Conservation (phyloP, 805 yeast genomes). For the Candida alai region DNA sequence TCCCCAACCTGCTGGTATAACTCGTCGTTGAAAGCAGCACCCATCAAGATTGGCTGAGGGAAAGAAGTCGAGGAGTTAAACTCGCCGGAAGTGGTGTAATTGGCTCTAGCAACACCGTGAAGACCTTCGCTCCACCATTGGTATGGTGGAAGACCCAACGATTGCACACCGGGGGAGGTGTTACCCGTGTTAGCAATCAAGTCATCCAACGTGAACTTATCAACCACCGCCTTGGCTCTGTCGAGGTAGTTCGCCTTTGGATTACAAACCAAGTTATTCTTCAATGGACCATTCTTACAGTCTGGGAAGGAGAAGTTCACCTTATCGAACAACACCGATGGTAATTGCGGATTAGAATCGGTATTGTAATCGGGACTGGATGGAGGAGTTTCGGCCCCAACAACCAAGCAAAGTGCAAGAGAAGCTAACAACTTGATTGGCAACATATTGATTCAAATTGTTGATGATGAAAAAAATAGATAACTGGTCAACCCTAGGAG, state of each 20-base stretch:
- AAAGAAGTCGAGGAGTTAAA: constrained; percentile 6
- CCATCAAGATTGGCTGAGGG: constrained; percentile 7
- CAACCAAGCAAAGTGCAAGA: constrained; percentile 3
- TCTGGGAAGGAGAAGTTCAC: constrained; percentile 7
- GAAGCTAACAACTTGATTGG: constrained; percentile 4
- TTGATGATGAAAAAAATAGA: constrained; percentile 1
- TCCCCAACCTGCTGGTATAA: constrained; percentile 5
- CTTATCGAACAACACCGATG: constrained; percentile 4
- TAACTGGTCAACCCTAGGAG: too few species aligned
- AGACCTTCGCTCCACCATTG: constrained; percentile 10
- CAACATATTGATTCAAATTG: constrained; percentile 4
- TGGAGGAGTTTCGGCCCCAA: constrained; percentile 6
- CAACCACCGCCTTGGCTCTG: constrained; percentile 7
- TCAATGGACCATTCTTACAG: constrained; percentile 7
- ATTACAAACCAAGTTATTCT: constrained; percentile 5
- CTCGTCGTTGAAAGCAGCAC: constrained; percentile 6
- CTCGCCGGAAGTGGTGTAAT: constrained; percentile 3
- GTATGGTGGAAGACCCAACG: constrained; percentile 8
- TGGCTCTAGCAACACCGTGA: constrained; percentile 7
- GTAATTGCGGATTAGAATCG: constrained; percentile 8
- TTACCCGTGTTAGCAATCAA: constrained; percentile 5
- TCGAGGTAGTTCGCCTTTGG: neutral
- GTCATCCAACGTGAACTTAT: constrained; percentile 5
- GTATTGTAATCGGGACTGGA: constrained; percentile 6
- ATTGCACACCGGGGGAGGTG: constrained; percentile 7